Conservation (phyloP, 331 rosid genomes). For the Ulmus americana region DNA sequence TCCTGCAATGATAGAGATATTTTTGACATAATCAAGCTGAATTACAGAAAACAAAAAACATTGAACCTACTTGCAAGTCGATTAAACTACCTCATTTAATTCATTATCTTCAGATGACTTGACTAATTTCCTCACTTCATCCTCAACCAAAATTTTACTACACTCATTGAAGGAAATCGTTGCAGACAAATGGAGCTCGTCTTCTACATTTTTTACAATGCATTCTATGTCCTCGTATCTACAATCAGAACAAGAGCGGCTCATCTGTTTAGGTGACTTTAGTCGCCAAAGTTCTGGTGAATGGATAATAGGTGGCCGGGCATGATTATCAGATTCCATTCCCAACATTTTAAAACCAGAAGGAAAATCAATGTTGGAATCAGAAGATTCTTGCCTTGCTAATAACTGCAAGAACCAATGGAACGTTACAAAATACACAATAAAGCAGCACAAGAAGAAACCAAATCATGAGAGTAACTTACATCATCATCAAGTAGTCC, state of each 20-base stretch:
- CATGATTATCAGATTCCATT: conserved; percentile 25
- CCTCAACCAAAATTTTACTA: conserved; percentile 39
- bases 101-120: conserved; percentile 23
- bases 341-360: conserved; percentile 37
- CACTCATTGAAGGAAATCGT: conserved; percentile 44
- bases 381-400: conserved; percentile 27
- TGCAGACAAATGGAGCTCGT: conserved; percentile 63
- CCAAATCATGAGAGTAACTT: conserved; percentile 38
- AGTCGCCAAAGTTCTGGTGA: conserved; percentile 20
- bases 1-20: conserved; percentile 43
- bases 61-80: neutral
- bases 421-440: conserved; percentile 21
- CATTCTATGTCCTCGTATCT: conserved; percentile 34
- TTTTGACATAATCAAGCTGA: conserved; percentile 4
- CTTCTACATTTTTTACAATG: conserved; percentile 51
- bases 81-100: conserved; percentile 45
- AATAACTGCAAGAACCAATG: conserved; percentile 45
- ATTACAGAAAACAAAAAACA: neutral
- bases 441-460: conserved; percentile 21
- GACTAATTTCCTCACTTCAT: conserved; percentile 42
- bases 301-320: conserved; percentile 25
- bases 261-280: conserved; percentile 30
- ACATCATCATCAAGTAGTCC: conserved; percentile 43
- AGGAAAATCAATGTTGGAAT: conserved; percentile 30
- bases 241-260: conserved; percentile 20